Base-by-base conservation (phyloP, 306 rosid genomes). In the Nissolia schottii region DNA sequence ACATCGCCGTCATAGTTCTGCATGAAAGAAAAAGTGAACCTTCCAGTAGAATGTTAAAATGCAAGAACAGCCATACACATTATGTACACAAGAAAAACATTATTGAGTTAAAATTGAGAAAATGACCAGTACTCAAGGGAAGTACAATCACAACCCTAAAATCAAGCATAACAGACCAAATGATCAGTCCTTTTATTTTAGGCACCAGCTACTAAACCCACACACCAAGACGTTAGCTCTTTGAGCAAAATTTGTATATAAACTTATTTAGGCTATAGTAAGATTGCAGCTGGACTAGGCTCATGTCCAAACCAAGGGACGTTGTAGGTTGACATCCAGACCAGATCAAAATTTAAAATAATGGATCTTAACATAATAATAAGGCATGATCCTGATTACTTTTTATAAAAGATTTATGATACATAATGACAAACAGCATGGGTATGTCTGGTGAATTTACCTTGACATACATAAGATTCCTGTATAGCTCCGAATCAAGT, bases 391-490 rank as follows among this genome's bases (percentile, higher is more conserved):
- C 76, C 54, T 53, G 16, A 81, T 34, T 41, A 55, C 40, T 54
- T 74, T 59, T 64, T 46, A 41, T 10, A 62, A 49, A 41, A 65
- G 34, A 67, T 23, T 67, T 50, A 32, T 15, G 37, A 34, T 75
- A 77, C 20, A 65, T 37, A 51, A 27, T 59, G 65, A 22, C 20
- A 78, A 59, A 62, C 43, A 71, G 25, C 23, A 75, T 22, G 58
- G 38, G 9, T 22, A 48, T 67, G 49, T 71, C 74, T 56, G 65
- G 67, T 24, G 54, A 61, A 70, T 74, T 85, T 91, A 94, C 98
- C 98, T 94, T 94, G 68, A 94, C 91, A 77, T 89, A 94, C 91
- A 94, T 86, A 78, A 94, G 92, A 85, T 85, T 94, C 85, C 87
- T 83, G 75, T 94, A 94, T 63, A 91, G 83, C 86, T 94, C 97